phyloP scores from a whole-genome alignment of 495 filamentous ascomycete genomes.

The Aspergillus affinis region DNA sequence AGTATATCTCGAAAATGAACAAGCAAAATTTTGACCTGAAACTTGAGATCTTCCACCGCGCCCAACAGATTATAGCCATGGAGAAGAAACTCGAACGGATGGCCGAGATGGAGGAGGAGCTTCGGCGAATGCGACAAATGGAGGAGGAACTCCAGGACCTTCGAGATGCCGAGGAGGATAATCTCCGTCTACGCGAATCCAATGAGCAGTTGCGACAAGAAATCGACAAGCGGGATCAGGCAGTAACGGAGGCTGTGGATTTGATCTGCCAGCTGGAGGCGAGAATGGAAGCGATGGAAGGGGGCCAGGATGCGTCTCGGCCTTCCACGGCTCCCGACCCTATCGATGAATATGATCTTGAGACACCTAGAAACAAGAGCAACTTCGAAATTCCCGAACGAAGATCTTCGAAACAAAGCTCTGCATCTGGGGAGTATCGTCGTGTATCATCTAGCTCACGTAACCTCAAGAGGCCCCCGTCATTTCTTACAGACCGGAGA shows the following conservation, averaged over 20 bases:
- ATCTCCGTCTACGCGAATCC: conserved; percentile 42
- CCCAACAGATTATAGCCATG: conserved; percentile 60
- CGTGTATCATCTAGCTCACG: conserved; percentile 29
- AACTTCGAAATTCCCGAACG: conserved; percentile 42
- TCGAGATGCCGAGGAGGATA: conserved; percentile 54
- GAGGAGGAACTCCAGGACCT: conserved; percentile 64
- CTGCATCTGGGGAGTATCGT: conserved; percentile 14
- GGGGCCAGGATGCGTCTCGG: conserved; percentile 21
- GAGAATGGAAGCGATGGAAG: conserved; percentile 56
- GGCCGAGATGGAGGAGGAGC: conserved; percentile 64
- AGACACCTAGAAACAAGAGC: conserved; percentile 28
- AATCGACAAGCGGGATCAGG: conserved; percentile 73
- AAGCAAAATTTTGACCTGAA: conserved; percentile 93
- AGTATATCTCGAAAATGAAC: conserved; percentile 63
- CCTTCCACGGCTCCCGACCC: conserved; percentile 27
- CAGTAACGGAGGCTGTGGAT: conserved; percentile 76
- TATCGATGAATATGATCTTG: conserved; percentile 24
- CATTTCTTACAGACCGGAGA: conserved; percentile 63
- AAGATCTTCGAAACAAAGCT: conserved; percentile 36
- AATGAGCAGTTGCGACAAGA: conserved; percentile 70
- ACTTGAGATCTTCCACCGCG: conserved; percentile 74
- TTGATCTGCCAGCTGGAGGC: conserved; percentile 76
- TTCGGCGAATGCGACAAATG: conserved; percentile 62
- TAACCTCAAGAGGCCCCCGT: conserved; percentile 55
- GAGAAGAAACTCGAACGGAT: conserved; percentile 70